Evolutionary conservation across 2,329 filamentous ascomycete genomes (phyloP).

Genomic region (Ophiostoma populinum): DNA sequence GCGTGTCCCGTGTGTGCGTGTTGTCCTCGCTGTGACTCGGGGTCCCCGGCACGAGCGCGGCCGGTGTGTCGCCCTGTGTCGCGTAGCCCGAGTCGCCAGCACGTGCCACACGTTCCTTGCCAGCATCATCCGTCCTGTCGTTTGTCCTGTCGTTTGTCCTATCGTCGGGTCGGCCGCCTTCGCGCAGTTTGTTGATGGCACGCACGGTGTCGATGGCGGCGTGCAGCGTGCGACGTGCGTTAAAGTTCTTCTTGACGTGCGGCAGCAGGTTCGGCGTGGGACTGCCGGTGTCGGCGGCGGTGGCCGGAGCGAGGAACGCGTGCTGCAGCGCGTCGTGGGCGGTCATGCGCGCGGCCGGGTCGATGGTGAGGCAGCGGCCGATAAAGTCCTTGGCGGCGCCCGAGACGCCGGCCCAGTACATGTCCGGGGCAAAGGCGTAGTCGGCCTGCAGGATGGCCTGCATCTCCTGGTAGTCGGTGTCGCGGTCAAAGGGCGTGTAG

Average conservation of each 20-base stretch:
- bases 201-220: constrained; percentile 55
- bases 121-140: too few species aligned
- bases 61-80: too few species aligned
- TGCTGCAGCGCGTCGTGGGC: constrained; percentile 62
- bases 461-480: constrained; percentile 98
- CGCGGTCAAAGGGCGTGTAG: constrained; percentile 94
- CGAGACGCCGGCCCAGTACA: constrained; percentile 94
- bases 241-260: constrained; percentile 60
- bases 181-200: constrained; percentile 53
- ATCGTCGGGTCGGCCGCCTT: constrained; percentile 27
- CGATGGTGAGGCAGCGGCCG: constrained; percentile 75
- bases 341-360: constrained; percentile 74
- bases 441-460: constrained; percentile 94
- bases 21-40: too few species aligned
- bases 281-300: constrained; percentile 15
- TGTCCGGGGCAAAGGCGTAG: constrained; percentile 83
- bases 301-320: constrained; percentile 41
- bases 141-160: too few species aligned
- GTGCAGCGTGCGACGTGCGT: constrained; percentile 49
- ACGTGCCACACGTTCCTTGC: too few species aligned
- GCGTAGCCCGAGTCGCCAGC: too few species aligned
- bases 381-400: constrained; percentile 81
- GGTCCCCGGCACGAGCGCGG: too few species aligned
- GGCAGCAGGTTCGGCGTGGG: constrained; percentile 36
- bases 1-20: too few species aligned